Conservation (phyloP, 257 asterid genomes). For the Echium plantagineum region DNA sequence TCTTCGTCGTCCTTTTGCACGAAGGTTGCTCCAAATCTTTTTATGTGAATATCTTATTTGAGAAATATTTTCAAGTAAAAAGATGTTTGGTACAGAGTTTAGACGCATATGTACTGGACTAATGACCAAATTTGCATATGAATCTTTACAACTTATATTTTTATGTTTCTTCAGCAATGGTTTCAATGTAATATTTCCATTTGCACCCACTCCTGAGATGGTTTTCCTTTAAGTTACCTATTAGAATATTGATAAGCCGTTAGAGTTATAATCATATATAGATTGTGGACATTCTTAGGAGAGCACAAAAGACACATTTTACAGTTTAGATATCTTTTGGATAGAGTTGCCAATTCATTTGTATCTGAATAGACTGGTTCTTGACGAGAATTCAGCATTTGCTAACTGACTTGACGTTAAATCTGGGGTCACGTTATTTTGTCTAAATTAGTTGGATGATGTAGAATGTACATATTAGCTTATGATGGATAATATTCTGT, state of each 20-base stretch:
- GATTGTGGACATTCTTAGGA: too few species aligned
- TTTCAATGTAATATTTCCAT: too few species aligned
- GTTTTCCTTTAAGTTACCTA: not conserved
- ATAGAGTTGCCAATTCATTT: too few species aligned
- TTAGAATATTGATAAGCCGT: not conserved
- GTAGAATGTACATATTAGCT: not conserved
- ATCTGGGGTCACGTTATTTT: too few species aligned
- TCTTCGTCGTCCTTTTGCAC: constrained; percentile 77
- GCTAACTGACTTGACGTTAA: too few species aligned
- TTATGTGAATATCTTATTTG: not conserved
- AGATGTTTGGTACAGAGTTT: not conserved
- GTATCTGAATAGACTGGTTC: too few species aligned
- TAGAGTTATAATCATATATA: too few species aligned
- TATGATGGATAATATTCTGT: not conserved
- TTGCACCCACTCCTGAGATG: not conserved
- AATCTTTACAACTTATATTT: not conserved
- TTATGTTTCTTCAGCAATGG: not conserved
- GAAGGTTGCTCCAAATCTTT: constrained; percentile 42
- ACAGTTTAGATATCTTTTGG: too few species aligned
- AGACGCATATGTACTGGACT: not conserved
- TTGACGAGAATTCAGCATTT: too few species aligned
- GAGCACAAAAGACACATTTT: too few species aligned
- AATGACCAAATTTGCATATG: not conserved
- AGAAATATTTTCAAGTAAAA: not conserved
- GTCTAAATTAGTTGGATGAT: not conserved